A percentile compares a stretch with the other conserved stretches of the same genome.
These are phyloP conservation scores for Millerozyma acaciae DNA, from an alignment of 805 yeast species.

Conservation along the genomic window DNA sequence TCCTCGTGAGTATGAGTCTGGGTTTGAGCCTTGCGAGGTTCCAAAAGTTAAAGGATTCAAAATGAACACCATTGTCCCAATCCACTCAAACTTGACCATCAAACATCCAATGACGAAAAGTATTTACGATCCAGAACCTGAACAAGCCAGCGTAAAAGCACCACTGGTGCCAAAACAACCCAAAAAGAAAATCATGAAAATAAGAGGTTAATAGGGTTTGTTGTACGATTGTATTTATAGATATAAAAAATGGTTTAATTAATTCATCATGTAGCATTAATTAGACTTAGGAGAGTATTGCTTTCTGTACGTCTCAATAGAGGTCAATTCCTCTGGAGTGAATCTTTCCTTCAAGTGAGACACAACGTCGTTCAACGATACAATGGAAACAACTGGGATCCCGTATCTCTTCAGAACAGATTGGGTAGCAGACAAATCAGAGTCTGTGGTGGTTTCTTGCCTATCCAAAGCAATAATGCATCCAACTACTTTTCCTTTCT, in stretches of 20 bases:
- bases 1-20: slow-evolving; percentile 56
- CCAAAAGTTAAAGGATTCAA: slow-evolving; percentile 83
- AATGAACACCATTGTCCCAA: slow-evolving; percentile 86
- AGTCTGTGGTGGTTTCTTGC: slow-evolving; percentile 79
- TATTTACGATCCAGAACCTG: slow-evolving; percentile 56
- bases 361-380: slow-evolving; percentile 71
- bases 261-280: slow-evolving; percentile 2
- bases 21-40: slow-evolving; percentile 52
- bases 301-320: slow-evolving; percentile 56
- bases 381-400: slow-evolving; percentile 83
- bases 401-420: slow-evolving; percentile 66
- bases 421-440: slow-evolving; percentile 73
- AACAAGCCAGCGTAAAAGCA: slow-evolving; percentile 20
- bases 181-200: slow-evolving; percentile 58
- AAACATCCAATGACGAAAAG: slow-evolving; percentile 79
- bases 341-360: slow-evolving; percentile 54
- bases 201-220: slow-evolving; percentile 41
- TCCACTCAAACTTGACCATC: slow-evolving; percentile 73
- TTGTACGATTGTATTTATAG: not conserved
- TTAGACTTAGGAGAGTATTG: slow-evolving; percentile 41
- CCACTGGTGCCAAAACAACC: slow-evolving; percentile 42
- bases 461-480: slow-evolving; percentile 90
- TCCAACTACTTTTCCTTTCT: slow-evolving; percentile 74
- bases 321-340: slow-evolving; percentile 51
- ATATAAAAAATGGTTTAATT: not conserved